phyloP scores from a whole-genome alignment of 371 early-diverging fungal genomes.

The Mucor mucedo region DNA sequence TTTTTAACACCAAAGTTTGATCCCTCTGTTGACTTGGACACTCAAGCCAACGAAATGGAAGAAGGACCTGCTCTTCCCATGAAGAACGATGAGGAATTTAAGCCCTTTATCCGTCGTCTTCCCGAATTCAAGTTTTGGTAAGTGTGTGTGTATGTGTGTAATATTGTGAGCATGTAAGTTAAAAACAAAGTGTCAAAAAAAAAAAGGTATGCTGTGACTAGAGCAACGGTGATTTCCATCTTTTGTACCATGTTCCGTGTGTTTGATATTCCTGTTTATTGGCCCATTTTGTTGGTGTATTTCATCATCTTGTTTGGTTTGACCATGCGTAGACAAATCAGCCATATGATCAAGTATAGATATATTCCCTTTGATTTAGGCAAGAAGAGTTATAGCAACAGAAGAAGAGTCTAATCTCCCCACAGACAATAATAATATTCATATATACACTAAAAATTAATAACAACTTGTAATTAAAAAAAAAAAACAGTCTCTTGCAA shows the following conservation, averaged over 20 bases:
- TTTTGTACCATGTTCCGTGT: conserved; percentile 84
- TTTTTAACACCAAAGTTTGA: conserved; percentile 97
- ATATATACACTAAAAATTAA: background rate
- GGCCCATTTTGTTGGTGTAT: conserved; percentile 92
- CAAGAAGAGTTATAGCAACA: conserved; percentile 80
- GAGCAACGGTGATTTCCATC: conserved; percentile 80
- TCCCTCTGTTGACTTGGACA: conserved; percentile 80
- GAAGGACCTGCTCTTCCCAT: conserved; percentile 84
- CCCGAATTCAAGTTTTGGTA: conserved; percentile 99
- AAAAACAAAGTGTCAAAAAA: background rate
- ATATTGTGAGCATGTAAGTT: background rate
- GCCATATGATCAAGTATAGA: conserved; percentile 98
- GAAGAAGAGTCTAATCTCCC: background rate
- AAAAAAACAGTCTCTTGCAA: too few species aligned
- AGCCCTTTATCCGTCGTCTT: conserved; percentile 97
- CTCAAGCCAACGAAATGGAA: conserved; percentile 68
- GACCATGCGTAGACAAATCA: conserved; percentile 95
- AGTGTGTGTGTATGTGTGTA: background rate
- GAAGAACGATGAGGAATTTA: conserved; percentile 94
- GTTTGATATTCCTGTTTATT: conserved; percentile 98
- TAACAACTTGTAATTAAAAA: too few species aligned
- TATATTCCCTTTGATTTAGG: conserved; percentile 98
- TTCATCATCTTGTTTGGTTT: conserved; percentile 93
- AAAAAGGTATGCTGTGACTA: conserved; percentile 61
- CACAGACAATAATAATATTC: too few species aligned